Conservation (phyloP, 1,284 basidiomycete genomes). For the Apiotrichum laibachii region DNA sequence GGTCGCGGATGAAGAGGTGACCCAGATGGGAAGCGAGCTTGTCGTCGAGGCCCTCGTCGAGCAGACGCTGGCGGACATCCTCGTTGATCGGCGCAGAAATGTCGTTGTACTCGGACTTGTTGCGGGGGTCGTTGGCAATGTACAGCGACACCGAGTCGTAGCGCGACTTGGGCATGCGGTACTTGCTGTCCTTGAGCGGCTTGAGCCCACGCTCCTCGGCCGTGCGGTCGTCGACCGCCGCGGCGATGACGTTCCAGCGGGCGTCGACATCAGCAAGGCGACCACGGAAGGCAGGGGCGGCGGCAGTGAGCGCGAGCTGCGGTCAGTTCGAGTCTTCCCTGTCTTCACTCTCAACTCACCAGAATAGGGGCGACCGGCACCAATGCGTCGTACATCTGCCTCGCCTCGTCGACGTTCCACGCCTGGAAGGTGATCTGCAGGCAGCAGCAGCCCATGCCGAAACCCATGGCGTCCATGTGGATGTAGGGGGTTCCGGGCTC, state of each 20-base stretch:
- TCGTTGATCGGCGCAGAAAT: constrained; percentile 76
- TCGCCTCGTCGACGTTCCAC: constrained; percentile 85
- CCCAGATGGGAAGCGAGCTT: constrained; percentile 86
- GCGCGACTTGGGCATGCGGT: constrained; percentile 87
- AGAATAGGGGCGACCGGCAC: constrained; percentile 92
- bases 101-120: constrained; percentile 92
- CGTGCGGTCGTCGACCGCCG: constrained; percentile 93
- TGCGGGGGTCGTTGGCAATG: constrained; percentile 79
- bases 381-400: constrained; percentile 89
- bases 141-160: constrained; percentile 97
- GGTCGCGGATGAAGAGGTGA: constrained; percentile 97
- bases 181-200: constrained; percentile 72
- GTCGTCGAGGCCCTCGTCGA: constrained; percentile 77
- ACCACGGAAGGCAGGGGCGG: constrained; percentile 90
- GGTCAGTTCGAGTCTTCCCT: neutral
- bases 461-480: constrained; percentile 99
- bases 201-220: constrained; percentile 87
- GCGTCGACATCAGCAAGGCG: constrained; percentile 95
- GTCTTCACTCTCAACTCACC: constrained; percentile 54
- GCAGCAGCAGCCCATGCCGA: constrained; percentile 99
- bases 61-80: constrained; percentile 66
- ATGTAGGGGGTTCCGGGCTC: constrained; percentile 63
- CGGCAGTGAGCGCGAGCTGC: constrained; percentile 80
- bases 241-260: constrained; percentile 97
- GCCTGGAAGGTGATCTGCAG: constrained; percentile 97